A percentile compares a stretch with the other conserved stretches of the same genome.
These are phyloP conservation scores for Ustilago tritici DNA, from an alignment of 1,284 basidiomycete species.

Conservation along the genomic window DNA sequence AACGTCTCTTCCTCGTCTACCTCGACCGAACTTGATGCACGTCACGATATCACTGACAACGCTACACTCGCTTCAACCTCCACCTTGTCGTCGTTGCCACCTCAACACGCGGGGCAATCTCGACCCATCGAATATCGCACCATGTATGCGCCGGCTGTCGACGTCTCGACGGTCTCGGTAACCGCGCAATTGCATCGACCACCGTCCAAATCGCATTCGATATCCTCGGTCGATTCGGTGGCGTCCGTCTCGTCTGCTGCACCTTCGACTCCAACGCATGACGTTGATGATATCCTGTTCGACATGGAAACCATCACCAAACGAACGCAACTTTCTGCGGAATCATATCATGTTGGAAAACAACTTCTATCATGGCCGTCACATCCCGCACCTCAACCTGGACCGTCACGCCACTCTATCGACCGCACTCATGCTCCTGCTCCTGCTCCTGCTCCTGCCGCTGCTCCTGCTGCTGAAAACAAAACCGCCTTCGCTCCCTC, in stretches of 20 bases:
- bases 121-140: conserved; percentile 15
- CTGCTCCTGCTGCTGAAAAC: background rate
- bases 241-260: conserved; percentile 22
- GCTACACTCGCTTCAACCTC: conserved; percentile 11
- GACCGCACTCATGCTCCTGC: background rate
- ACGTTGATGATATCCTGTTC: conserved; percentile 31
- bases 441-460: background rate
- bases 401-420: background rate
- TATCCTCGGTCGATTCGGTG: conserved; percentile 33
- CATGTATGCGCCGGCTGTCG: conserved; percentile 23
- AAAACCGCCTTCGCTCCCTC: conserved; percentile 16
- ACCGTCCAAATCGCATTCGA: conserved; percentile 36
- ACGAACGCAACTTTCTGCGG: conserved; percentile 17
- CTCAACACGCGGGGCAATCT: conserved; percentile 2
- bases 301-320: conserved; percentile 36
- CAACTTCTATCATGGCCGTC: conserved; percentile 15
- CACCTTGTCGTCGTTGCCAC: conserved; percentile 2
- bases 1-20: conserved; percentile 18
- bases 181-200: conserved; percentile 30
- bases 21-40: conserved; percentile 4
- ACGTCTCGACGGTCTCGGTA: conserved; percentile 19
- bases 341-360: conserved; percentile 19
- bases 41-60: conserved; percentile 5
- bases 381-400: conserved; percentile 2
- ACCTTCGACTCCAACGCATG: conserved; percentile 32